These are phyloP conservation scores for Sicyos edulis DNA, from an alignment of 306 rosid species.

Conservation along the genomic window DNA sequence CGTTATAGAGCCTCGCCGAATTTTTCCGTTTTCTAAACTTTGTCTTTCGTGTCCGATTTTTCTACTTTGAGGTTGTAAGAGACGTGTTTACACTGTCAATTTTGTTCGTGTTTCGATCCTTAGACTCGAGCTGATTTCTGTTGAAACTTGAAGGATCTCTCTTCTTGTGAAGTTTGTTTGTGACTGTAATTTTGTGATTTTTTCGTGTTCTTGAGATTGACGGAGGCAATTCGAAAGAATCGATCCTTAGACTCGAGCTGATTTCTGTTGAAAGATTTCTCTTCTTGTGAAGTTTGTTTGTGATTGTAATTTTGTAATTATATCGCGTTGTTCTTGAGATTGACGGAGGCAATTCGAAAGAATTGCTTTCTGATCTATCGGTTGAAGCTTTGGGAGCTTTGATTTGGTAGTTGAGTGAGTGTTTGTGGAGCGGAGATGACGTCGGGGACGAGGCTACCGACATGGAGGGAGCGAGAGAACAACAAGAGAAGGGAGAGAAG, in stretches of 20 bases:
- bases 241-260: not conserved
- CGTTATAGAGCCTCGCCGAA: not conserved
- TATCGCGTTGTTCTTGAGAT: no score
- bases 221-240: slow-evolving; percentile 17
- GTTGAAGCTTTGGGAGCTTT: slow-evolving; percentile 15
- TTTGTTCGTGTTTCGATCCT: slow-evolving; percentile 6
- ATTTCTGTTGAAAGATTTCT: not conserved
- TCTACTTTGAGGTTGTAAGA: not conserved
- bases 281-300: no score
- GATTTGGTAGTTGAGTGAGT: slow-evolving; percentile 16
- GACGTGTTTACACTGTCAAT: not conserved
- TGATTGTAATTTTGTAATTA: no score
- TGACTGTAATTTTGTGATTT: not conserved
- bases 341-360: no score
- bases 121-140: slow-evolving; percentile 8
- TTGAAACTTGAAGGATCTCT: not conserved
- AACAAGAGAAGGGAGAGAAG: slow-evolving; percentile 76
- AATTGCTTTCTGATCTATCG: slow-evolving; percentile 16
- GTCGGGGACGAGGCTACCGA: slow-evolving; percentile 68
- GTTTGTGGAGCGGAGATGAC: slow-evolving; percentile 42
- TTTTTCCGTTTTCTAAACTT: not conserved
- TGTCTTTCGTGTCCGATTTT: slow-evolving; percentile 12
- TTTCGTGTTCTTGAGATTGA: not conserved
- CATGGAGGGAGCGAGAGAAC: slow-evolving; percentile 92
- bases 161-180: not conserved